Evolutionary conservation across 106 monocot species (phyloP).

Genomic region (Acorus calamus): DNA sequence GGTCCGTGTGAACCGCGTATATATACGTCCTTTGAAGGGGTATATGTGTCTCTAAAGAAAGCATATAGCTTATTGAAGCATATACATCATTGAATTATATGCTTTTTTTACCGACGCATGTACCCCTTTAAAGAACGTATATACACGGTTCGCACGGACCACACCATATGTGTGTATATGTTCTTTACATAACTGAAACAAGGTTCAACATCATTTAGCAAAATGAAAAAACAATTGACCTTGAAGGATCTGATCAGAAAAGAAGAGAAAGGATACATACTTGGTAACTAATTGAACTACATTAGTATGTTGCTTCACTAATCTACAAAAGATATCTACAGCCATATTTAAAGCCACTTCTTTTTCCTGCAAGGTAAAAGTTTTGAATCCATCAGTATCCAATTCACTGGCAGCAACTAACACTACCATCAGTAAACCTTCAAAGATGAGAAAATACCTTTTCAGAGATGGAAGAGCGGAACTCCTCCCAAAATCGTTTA

Average conservation of each 20-base stretch:
- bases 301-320: constrained; percentile 72
- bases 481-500: constrained; percentile 95
- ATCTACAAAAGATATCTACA: constrained; percentile 88
- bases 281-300: constrained; percentile 71
- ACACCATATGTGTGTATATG: too few relatives aligned
- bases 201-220: not conserved
- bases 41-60: too few relatives aligned
- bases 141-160: too few relatives aligned
- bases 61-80: too few relatives aligned
- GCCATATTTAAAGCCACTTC: constrained; percentile 81
- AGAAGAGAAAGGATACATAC: constrained; percentile 25
- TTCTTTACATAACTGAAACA: too few relatives aligned
- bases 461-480: constrained; percentile 96
- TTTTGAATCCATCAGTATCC: not conserved
- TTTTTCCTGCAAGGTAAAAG: constrained; percentile 71
- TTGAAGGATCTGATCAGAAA: not conserved
- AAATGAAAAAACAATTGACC: constrained; percentile 1
- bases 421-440: not conserved
- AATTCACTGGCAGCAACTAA: not conserved
- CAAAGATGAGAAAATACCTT: constrained; percentile 41
- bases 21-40: too few relatives aligned
- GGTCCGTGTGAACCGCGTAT: too few relatives aligned
- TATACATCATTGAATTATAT: too few relatives aligned
- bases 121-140: too few relatives aligned
- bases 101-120: too few relatives aligned